Base-by-base conservation (phyloP, 2,329 filamentous ascomycete species). In the Colletotrichum tabaci region DNA sequence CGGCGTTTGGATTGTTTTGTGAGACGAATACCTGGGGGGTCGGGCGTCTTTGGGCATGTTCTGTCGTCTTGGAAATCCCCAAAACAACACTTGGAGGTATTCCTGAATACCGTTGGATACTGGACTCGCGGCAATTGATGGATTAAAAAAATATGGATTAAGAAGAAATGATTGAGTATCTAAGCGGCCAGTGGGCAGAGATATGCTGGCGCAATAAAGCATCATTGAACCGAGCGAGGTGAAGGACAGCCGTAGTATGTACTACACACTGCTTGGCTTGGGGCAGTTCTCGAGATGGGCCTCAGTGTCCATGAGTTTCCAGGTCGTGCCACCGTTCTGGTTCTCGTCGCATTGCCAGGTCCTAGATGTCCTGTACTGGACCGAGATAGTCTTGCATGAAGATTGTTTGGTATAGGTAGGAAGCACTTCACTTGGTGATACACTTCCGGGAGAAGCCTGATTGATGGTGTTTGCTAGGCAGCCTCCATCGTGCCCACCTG, bases 1-100 rank as follows among this genome's bases (percentile, higher is more conserved):
- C 40, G 69, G 69, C 69, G 69, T 72, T 55, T 21, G 53, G 64
- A 5, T 60, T 46, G 30, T 35, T 21, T 49, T 53, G 49, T 61
- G 69, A 72, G 44, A 72, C 69, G 65, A 72, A 68, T 72, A 72
- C 69, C 69, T 72, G 58, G 68, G 69, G 68, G 30, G 8, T 35
- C 47, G 58, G 65, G 66, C 61, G 49, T 16, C 53, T 52, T 46
- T 8, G 53, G 60, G 60, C 64, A 71, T 63, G 53, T 56, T 53
- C n/a, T 69, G 69, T 72, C 57, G 30, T 13, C 16, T 44, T 53
- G 60, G 46, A 55, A 57, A 55, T 13, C 46, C 49, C 46, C 61
- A 40, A 40, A 46, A 53, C 30, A 35, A 35, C 30, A 26, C 18
- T 13, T 56, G 66, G 61, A 49, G 46, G 12, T 63, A 53, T 50